Base-by-base conservation (phyloP, 352 stramenopile species). In the Blastocystis sp. region DNA sequence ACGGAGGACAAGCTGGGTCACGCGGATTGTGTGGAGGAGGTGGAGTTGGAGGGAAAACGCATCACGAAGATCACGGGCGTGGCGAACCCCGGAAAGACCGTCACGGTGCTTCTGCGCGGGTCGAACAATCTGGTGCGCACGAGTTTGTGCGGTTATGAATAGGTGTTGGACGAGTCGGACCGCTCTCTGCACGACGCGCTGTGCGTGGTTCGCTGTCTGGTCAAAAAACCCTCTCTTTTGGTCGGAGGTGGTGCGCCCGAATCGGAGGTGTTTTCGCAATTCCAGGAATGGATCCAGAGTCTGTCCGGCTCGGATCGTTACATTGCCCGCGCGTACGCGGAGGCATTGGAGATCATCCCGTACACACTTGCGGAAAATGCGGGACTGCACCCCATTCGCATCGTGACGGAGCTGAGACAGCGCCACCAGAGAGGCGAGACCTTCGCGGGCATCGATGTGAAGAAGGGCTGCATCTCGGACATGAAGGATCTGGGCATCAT, bases 281-380 rank as follows among this genome's bases (percentile, higher is more conserved):
- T 99, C 66, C 92, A 92, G 48, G 93, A 97, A 86, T 97, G 96
- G 80, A 93, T 94, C 10, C 93, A 94, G 87, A 96, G 95, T 53
- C 92, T 97, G 34, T 92, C 95, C 38, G 96, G 80, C 3, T 62
- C 64, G 9, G 80, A 88, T 88, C 56, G 80, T 3, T 67, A 67
- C 34, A 88, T 77, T 62, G 80, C 98, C 88, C 92, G 97, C 90
- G 94, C 96, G 5, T 99, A 97, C 91, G 95, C 96, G 0, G 96
- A 99, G 86, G 94, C 96, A 0, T 93, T 99, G 79, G 96, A 98
- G 91, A 93, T 99, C 34, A 97, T 99, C 80, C 96, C 97, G 4
- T 99, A 98, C 92, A 99, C 97, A 56, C 93, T 99, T 17, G 96
- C 96, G 9, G 96, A 99, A 91, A 99, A 99, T 91, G 96, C 96